Percentiles rank a stretch among this genome's conserved stretches.
Evolutionary conservation across 2,329 filamentous ascomycete species (phyloP).

Genomic region (Beauveria bassiana): DNA sequence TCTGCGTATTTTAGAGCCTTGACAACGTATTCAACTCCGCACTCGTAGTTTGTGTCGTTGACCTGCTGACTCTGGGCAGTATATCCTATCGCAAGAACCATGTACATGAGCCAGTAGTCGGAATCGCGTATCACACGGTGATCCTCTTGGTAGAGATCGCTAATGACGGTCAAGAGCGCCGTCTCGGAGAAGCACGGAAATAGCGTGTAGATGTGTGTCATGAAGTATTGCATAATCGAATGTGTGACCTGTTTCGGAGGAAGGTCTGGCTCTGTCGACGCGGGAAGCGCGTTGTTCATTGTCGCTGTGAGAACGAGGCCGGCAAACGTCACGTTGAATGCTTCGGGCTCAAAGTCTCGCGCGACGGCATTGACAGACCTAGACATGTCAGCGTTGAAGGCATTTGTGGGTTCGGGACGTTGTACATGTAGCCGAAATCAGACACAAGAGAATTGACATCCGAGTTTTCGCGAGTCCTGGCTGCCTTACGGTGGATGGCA

Average conservation of each 20-base stretch:
- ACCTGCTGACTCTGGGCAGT: constrained; percentile 63
- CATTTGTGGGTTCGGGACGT: constrained; percentile 4
- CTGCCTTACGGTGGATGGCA: constrained; percentile 57
- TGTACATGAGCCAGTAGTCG: constrained; percentile 80
- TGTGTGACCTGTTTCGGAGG: constrained; percentile 63
- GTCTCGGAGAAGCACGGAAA: constrained; percentile 80
- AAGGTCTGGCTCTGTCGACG: constrained; percentile 51
- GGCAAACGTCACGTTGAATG: constrained; percentile 86
- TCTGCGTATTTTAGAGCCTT: constrained; percentile 71
- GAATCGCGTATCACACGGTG: constrained; percentile 54
- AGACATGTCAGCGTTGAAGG: constrained; percentile 1
- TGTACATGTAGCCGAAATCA: constrained; percentile 84
- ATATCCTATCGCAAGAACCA: constrained; percentile 81
- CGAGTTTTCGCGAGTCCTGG: constrained; percentile 62
- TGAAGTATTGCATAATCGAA: constrained; percentile 71
- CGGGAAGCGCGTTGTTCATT: constrained; percentile 63
- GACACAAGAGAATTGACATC: constrained; percentile 90
- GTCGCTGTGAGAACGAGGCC: constrained; percentile 80
- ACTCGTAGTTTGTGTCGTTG: constrained; percentile 54
- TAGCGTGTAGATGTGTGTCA: constrained; percentile 71
- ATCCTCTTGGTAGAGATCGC: constrained; percentile 71
- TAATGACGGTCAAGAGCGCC: constrained; percentile 66
- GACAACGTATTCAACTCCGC: constrained; percentile 48
- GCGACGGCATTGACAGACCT: constrained; percentile 93
- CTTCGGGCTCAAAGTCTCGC: constrained; percentile 83